A percentile compares a stretch with the other conserved stretches of the same genome.
These are phyloP conservation scores for Elaeagnus macrophylla DNA, from an alignment of 306 rosid species.

Conservation along the genomic window DNA sequence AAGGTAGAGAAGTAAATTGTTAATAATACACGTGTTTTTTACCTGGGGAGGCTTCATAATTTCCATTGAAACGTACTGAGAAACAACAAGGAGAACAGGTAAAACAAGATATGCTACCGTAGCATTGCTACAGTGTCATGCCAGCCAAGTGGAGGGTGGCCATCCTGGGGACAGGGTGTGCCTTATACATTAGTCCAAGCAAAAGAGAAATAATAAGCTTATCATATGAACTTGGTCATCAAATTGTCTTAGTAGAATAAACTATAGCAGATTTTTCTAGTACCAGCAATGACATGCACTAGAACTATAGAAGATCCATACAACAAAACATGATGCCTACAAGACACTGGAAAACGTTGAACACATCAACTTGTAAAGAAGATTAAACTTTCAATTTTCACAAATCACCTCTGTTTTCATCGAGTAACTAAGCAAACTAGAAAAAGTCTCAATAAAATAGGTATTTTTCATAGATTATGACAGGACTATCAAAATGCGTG, in stretches of 20 bases:
- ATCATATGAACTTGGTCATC: too few species aligned
- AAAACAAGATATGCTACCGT: slow-evolving; percentile 95
- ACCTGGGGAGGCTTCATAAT: slow-evolving; percentile 99
- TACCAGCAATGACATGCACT: slow-evolving; percentile 1
- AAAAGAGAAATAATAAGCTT: too few species aligned
- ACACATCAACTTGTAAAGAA: background rate
- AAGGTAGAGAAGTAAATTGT: slow-evolving; percentile 15
- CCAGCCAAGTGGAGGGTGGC: slow-evolving; percentile 99
- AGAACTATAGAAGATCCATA: slow-evolving; percentile 10
- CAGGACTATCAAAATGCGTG: background rate
- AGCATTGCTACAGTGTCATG: slow-evolving; percentile 62
- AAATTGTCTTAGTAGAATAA: too few species aligned
- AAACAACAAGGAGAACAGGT: slow-evolving; percentile 77
- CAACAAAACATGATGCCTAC: background rate
- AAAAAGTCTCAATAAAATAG: background rate
- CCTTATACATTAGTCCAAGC: background rate
- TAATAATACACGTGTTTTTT: slow-evolving; percentile 15
- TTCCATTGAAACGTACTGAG: slow-evolving; percentile 92
- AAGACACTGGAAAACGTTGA: background rate
- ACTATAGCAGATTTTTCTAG: too few species aligned
- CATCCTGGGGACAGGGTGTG: slow-evolving; percentile 52
- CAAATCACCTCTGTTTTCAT: slow-evolving; percentile 1
- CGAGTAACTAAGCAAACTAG: background rate
- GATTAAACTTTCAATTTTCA: slow-evolving; percentile 4
- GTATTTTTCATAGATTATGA: background rate